Percentiles rank a stretch among this genome's conserved stretches.
These are phyloP conservation scores for Phylloporus sp. DNA, from an alignment of 768 basidiomycete genomes.

Conservation along the genomic window DNA sequence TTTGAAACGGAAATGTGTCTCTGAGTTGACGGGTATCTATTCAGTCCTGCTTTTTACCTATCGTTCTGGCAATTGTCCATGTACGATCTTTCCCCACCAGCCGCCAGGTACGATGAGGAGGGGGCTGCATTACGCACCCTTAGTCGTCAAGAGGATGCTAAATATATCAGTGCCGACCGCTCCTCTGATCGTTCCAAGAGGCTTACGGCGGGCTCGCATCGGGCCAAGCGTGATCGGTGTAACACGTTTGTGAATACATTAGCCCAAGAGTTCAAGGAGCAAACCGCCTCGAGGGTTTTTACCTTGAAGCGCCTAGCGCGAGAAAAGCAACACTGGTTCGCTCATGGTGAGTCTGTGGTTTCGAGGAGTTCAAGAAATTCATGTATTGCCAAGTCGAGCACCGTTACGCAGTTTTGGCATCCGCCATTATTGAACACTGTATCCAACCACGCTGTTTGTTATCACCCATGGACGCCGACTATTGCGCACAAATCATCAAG, in stretches of 20 bases:
- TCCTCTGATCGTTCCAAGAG: slow-evolving; percentile 64
- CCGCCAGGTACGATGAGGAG: slow-evolving; percentile 76
- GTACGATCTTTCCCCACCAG: slow-evolving; percentile 82
- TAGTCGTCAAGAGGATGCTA: slow-evolving; percentile 65
- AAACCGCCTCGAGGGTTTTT: slow-evolving; percentile 64
- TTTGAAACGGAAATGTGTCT: slow-evolving; percentile 1
- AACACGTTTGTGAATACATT: slow-evolving; percentile 56
- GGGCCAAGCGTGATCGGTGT: slow-evolving; percentile 62
- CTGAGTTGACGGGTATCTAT: slow-evolving; percentile 5
- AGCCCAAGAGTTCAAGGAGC: slow-evolving; percentile 70
- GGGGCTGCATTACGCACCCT: slow-evolving; percentile 54
- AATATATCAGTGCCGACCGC: slow-evolving; percentile 63
- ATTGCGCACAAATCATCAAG: slow-evolving; percentile 87
- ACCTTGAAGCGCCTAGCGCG: slow-evolving; percentile 72
- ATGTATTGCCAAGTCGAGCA: slow-evolving; percentile 26
- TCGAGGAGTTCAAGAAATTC: slow-evolving; percentile 1
- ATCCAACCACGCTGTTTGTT: slow-evolving; percentile 87
- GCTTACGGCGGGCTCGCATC: slow-evolving; percentile 52
- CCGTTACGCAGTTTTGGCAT: slow-evolving; percentile 46
- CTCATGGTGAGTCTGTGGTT: slow-evolving; percentile 43
- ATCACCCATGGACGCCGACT: slow-evolving; percentile 97
- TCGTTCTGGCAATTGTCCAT: slow-evolving; percentile 97
- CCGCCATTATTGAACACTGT: slow-evolving; percentile 81
- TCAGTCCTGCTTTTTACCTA: slow-evolving; percentile 85
- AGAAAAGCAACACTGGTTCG: slow-evolving; percentile 84